Evolutionary conservation across 2,329 filamentous ascomycete genomes (phyloP).

Genomic region (Penicillium polonicum): DNA sequence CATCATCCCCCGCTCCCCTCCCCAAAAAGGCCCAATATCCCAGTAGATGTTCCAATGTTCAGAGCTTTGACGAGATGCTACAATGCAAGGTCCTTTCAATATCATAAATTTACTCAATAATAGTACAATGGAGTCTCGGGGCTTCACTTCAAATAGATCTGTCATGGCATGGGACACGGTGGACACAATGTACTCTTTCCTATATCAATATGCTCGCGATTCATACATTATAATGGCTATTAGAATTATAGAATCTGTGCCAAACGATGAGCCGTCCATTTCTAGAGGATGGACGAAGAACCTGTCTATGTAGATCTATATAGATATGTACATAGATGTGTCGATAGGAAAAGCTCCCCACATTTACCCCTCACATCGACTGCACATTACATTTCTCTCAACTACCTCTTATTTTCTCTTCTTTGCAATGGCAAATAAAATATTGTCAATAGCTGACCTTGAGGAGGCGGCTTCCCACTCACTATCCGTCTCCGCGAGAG

Average conservation of each 20-base stretch:
- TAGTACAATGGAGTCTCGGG: not conserved
- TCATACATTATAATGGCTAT: conserved; percentile 5
- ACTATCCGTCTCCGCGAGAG: conserved; percentile 13
- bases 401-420: not conserved
- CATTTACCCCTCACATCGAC: conserved; percentile 4
- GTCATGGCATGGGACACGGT: conserved; percentile 12
- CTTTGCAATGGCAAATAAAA: conserved; percentile 13
- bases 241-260: not conserved
- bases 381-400: not conserved
- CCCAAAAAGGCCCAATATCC: not conserved
- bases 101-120: not conserved
- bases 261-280: not conserved
- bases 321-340: too few relatives aligned
- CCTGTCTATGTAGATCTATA: not conserved
- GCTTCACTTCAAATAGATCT: conserved; percentile 15
- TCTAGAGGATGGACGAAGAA: not conserved
- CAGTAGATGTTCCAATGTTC: not conserved
- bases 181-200: conserved; percentile 14
- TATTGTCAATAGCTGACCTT: conserved; percentile 20
- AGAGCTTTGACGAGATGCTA: too few relatives aligned
- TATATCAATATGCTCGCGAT: conserved; percentile 11
- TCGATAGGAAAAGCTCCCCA: not conserved
- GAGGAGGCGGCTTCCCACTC: conserved; percentile 14
- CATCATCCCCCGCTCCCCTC: too few relatives aligned
- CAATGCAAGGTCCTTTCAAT: too few relatives aligned